phyloP scores from a whole-genome alignment of 2,329 filamentous ascomycete genomes.

The Exophiala viscosa region DNA sequence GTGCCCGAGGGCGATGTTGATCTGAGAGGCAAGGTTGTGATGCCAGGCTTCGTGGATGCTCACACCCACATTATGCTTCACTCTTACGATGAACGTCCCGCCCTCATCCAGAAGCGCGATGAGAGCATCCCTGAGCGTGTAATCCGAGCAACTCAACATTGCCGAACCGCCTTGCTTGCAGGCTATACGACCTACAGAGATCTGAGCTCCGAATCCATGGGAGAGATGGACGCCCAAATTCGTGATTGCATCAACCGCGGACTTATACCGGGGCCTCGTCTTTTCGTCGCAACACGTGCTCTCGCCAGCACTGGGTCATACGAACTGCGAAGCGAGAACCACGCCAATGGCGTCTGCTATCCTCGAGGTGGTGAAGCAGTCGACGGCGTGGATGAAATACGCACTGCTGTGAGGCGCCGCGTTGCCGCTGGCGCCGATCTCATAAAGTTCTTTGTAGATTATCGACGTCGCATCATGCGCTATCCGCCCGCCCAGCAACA shows the following conservation, averaged over 20 bases:
- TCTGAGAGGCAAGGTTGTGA: slow-evolving; percentile 50
- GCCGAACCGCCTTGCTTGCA: slow-evolving; percentile 51
- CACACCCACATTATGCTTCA: slow-evolving; percentile 58
- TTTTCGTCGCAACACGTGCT: slow-evolving; percentile 53
- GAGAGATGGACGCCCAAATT: slow-evolving; percentile 49
- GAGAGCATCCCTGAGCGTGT: slow-evolving; percentile 56
- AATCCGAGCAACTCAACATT: slow-evolving; percentile 53
- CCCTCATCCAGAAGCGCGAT: slow-evolving; percentile 53
- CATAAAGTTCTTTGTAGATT: slow-evolving; percentile 53
- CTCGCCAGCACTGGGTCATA: slow-evolving; percentile 51
- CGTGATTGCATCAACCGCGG: slow-evolving; percentile 55
- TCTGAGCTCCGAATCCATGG: slow-evolving; percentile 52
- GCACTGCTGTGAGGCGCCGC: slow-evolving; percentile 46
- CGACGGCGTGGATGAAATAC: slow-evolving; percentile 48
- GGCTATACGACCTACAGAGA: slow-evolving; percentile 58
- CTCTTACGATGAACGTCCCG: slow-evolving; percentile 41
- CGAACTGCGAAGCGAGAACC: slow-evolving; percentile 49
- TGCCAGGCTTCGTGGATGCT: slow-evolving; percentile 54
- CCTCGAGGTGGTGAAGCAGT: slow-evolving; percentile 44
- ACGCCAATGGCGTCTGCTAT: slow-evolving; percentile 19
- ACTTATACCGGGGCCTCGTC: slow-evolving; percentile 51
- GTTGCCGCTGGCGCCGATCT: slow-evolving; percentile 50
- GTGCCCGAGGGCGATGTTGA: slow-evolving; percentile 46
- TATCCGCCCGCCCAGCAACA: slow-evolving; percentile 36
- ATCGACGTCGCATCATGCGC: slow-evolving; percentile 44